Evolutionary conservation across 2,329 filamentous ascomycete species (phyloP), one percentile per base, ranked within the genome.

Genomic region (Colletotrichum brevisporum): DNA sequence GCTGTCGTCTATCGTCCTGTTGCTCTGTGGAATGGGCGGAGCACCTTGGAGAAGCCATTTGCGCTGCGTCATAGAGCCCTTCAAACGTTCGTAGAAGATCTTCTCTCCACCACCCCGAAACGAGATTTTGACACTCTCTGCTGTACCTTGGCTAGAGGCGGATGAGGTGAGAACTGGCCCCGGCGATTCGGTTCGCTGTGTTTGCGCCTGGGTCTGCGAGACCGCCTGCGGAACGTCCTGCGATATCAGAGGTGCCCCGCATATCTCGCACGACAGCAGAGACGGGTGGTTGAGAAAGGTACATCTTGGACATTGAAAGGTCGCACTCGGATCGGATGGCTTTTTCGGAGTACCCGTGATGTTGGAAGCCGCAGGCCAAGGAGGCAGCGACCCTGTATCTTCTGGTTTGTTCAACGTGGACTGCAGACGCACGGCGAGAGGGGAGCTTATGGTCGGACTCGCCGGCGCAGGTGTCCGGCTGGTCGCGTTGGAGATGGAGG

Each of bases 21-120:
- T 84, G 36, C 88, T 87, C 71, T 87, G 91, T 1, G 96, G 96
- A 18, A 96, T 90, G 0, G 95, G 94, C 1, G 96, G 96, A 0
- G 96, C 96, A 76, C 93, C 91, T 64, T 96, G 92, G 0, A 98
- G 86, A 3, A 99, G 86, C 96, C 96, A 99, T 84, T 98, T 98
- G 15, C 96, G 89, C 79, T 99, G 96, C 2, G 94, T 91, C 80
- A 98, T 88, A 9, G 94, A 92, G 6, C 90, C 90, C 76, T 97
- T 98, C 2, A 99, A 85, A 55, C 95, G 88, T 74, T 98, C 96
- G 73, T 93, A 90, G 72, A 99, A 97, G 6, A 94, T 91, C 80
- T 94, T 95, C 70, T 95, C 95, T 0, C 96, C 96, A 2, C 95
- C 95, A 41, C 86, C 89, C 39, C 96, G 91, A 74, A 99, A 99